These are phyloP conservation scores for Sporothrix brunneoviolacea DNA, from an alignment of 2,329 filamentous ascomycete genomes.

Conservation along the genomic window DNA sequence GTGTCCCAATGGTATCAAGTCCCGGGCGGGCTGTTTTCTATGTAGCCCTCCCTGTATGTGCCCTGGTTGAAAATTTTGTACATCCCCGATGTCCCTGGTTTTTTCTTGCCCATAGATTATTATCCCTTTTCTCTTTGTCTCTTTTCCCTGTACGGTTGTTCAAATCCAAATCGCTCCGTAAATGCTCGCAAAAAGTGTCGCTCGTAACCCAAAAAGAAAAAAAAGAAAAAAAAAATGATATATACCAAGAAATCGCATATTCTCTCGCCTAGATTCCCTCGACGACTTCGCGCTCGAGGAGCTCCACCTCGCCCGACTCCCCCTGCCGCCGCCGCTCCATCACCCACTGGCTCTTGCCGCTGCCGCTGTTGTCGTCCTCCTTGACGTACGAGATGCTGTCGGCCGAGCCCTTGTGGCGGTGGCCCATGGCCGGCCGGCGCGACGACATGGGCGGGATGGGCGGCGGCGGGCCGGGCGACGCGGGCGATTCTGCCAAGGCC, in stretches of 20 bases:
- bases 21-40: too few relatives aligned
- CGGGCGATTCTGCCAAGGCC: not conserved
- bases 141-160: too few relatives aligned
- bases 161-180: not conserved
- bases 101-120: too few relatives aligned
- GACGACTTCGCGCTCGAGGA: constrained; percentile 60
- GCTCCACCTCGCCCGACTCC: constrained; percentile 57
- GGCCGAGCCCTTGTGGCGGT: constrained; percentile 49
- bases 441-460: constrained; percentile 15
- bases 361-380: constrained; percentile 49
- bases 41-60: too few relatives aligned
- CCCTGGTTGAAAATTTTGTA: constrained; percentile 8
- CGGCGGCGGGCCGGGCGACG: not conserved
- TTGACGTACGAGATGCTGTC: constrained; percentile 65
- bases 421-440: constrained; percentile 32
- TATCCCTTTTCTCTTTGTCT: too few relatives aligned
- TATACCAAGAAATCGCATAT: not conserved
- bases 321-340: constrained; percentile 61
- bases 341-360: constrained; percentile 58
- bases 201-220: not conserved
- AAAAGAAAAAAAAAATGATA: not conserved
- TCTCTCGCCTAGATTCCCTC: constrained; percentile 37
- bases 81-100: not conserved
- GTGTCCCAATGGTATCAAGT: too few relatives aligned
- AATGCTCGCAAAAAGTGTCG: not conserved